Base-by-base conservation (phyloP, 306 rosid genomes). In the Senna siamea region DNA sequence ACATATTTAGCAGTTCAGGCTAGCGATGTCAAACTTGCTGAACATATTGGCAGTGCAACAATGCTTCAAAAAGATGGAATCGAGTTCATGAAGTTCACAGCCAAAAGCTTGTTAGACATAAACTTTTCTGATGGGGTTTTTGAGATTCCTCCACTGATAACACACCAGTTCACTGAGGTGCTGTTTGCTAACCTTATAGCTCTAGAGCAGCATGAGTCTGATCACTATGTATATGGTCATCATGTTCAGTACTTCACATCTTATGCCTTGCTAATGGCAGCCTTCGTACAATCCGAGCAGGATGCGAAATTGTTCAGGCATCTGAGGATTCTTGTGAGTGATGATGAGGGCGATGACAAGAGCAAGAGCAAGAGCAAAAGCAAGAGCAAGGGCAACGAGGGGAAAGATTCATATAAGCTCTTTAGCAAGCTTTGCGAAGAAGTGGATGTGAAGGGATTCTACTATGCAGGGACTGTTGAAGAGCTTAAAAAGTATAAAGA, bases 131-230 rank as follows among this genome's bases (percentile, higher is more conserved):
- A 73, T 5, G 89, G 94, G 35, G 84, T 83, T 14, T 43, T 89
- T 43, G 77, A 78, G 74, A 77, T 89, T 58, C 88, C 89, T 6
- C 57, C 70, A 15, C 43, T 89, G 9, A 40, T 32, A 38, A 65
- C 71, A 43, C 70, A 75, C 5, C 14, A 50, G 17, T 72, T 53
- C 19, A 77, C 84, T 8, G 83, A 75, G 12, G 30, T 54, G 6
- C 78, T 89, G n/a, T 69, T 89, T 12, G 32, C 59, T 47, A 87
- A 89, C 76, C 85, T 89, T 40, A 76, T 87, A 19, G 94, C 81
- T 15, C 58, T 85, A 8, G 94, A 87, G 75, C 80, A 74, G 67
- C 13, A 70, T 44, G 78, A 62, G 11, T 17, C 13, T 41, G 47
- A 44, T 26, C 30, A 26, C 30, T 3, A 26, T 26, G 30, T 26